Evolutionary conservation across 75 land plant genomes (phyloP), one percentile per base, ranked within the genome.

Genomic region (Pseudotsuga menziesii): DNA sequence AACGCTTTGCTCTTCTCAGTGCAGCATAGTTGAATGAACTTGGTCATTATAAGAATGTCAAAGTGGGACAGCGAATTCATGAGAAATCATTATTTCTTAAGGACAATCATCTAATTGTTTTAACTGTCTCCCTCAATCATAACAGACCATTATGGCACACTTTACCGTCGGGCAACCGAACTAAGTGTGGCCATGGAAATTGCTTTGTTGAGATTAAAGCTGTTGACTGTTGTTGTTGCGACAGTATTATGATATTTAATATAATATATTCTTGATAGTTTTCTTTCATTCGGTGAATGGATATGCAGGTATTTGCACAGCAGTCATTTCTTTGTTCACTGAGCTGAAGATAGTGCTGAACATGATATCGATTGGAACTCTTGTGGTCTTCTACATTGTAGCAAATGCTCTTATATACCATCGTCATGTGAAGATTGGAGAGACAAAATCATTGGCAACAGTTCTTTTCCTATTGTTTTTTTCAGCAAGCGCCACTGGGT

Each of bases 371-470:
- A 88, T 94, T 61, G 91, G 97, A 74, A 92, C 92, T 0, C 91
- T 94, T 56, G 29, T 92, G 35, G 97, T 94, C 25, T 94, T 92
- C 87, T 92, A 88, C 80, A 57, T 94, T 76, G 97, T 94, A 12
- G 91, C 97, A 57, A 92, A 90, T 67, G 97, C 97, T 11, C 89
- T 92, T 61, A 79, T 94, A 48, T 90, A 88, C 80, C 87, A 84
- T 0, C 77, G 91, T 11, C 79, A 94, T 58, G 89, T 82, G 22
- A 76, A 67, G 16, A 48, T 22, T 0, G 82, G 91, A 6, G 60
- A 27, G 35, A 83, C 79, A 29, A 85, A 79, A 19, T 79, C 91
- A 0, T 54, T 25, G 20, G 83, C 77, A 23, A 84, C 85, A 2
- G 54, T 87, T 55, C 17, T 81, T 56, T 94, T 84, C 81, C 85